Evolutionary conservation across 2,329 filamentous ascomycete genomes (phyloP), one percentile per base, ranked within the genome.

Genomic region (Arthrobotrys sinensis): DNA sequence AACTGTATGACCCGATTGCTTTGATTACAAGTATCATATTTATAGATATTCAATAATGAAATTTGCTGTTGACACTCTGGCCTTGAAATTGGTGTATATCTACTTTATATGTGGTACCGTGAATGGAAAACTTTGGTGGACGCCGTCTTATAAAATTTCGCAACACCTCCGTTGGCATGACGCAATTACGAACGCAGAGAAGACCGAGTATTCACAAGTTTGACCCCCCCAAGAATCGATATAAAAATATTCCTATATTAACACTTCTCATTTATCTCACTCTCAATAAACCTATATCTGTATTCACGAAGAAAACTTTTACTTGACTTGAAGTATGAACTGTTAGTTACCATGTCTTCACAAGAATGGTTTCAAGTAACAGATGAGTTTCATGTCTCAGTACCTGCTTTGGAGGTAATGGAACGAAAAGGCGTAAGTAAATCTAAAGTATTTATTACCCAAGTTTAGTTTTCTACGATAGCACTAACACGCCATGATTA

Each of bases 71-170:
- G 24, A 28, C 24, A 28, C 4, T 28, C 24, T 28, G 24, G 24
- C 24, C 24, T 28, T 28, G 24, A 28, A 2, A 28, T 28, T 28
- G 24, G 43, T 46, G 43, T 46, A 46, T 46, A 46, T 46, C 43
- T 46, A 46, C 43, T 6, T n/a, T 28, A 46, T 19, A 46, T 19
- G n/a, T 46, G 43, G 43, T 46, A 46, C 43, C 43, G 43, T 46
- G 43, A 46, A 46, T 46, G 43, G 43, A 46, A 46, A 46, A 46
- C 43, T 46, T 46, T 46, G n/a, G 43, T 46, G 43, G n/a, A 46
- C 16, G 43, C 43, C 43, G 43, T 46, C 43, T 16, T 46, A 46
- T 46, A 46, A 46, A 46, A 28, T 46, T 46, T 46, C 43, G 43
- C 43, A 46, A 46, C 43, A 46, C 43, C n/a, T 19, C 43, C 43